Percentiles rank a stretch among this genome's conserved stretches.
Evolutionary conservation across 306 rosid genomes (phyloP).

Genomic region (Sindora glabra): DNA sequence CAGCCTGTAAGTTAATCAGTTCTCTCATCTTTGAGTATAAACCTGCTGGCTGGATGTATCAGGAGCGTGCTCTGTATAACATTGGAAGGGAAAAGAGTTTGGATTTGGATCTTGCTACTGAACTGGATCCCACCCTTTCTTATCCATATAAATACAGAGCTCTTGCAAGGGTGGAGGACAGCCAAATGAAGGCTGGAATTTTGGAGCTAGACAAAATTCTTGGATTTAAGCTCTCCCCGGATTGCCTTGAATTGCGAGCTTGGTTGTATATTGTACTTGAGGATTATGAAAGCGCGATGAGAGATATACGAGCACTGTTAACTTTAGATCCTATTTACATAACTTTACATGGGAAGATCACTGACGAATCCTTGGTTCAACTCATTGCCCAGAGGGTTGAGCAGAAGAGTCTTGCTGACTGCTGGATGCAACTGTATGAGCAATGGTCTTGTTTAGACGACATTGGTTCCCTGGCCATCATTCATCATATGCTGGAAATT

Average conservation of each 20-base stretch:
- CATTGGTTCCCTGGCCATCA: slow-evolving; percentile 70
- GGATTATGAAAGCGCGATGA: slow-evolving; percentile 56
- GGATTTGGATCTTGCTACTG: slow-evolving; percentile 68
- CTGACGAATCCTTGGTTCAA: slow-evolving; percentile 43
- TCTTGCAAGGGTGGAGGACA: slow-evolving; percentile 51
- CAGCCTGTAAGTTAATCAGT: slow-evolving; percentile 61
- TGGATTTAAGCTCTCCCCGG: slow-evolving; percentile 59
- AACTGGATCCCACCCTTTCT: slow-evolving; percentile 66
- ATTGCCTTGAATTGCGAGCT: slow-evolving; percentile 65
- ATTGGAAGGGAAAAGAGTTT: slow-evolving; percentile 57
- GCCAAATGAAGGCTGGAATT: slow-evolving; percentile 49
- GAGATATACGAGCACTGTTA: slow-evolving; percentile 58
- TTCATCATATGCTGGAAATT: slow-evolving; percentile 69
- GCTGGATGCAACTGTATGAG: slow-evolving; percentile 79
- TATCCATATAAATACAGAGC: slow-evolving; percentile 73
- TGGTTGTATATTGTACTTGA: slow-evolving; percentile 55
- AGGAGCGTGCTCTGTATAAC: slow-evolving; percentile 66
- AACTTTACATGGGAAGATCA: slow-evolving; percentile 47
- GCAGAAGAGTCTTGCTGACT: slow-evolving; percentile 52
- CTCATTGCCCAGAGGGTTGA: slow-evolving; percentile 31
- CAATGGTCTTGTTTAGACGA: slow-evolving; percentile 82
- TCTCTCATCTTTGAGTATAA: slow-evolving; percentile 53
- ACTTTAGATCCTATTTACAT: slow-evolving; percentile 60
- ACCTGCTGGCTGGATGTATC: slow-evolving; percentile 88
- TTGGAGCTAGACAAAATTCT: slow-evolving; percentile 55